Evolutionary conservation across 768 basidiomycete genomes (phyloP).

Genomic region (Cubamyces lactineus): DNA sequence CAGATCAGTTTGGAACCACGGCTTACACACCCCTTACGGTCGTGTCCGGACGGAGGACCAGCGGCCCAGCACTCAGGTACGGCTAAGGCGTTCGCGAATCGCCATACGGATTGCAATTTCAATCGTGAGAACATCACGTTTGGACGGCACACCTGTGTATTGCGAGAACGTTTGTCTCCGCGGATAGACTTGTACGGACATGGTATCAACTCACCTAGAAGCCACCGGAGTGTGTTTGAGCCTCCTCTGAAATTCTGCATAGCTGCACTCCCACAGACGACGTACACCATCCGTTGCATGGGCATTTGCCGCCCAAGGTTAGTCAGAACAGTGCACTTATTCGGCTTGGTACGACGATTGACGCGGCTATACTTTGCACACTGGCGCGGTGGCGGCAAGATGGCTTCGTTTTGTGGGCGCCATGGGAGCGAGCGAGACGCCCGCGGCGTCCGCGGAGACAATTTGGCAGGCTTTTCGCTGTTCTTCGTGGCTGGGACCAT

Average conservation of each 20-base stretch:
- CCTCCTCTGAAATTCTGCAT: too few species aligned
- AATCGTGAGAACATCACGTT: too few species aligned
- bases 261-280: background rate
- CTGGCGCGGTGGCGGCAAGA: background rate
- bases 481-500: too few species aligned
- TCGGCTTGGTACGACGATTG: background rate
- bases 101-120: too few species aligned
- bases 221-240: too few species aligned
- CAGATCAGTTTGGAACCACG: background rate
- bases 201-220: too few species aligned
- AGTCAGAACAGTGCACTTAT: background rate
- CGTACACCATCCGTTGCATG: too few species aligned
- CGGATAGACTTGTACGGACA: too few species aligned
- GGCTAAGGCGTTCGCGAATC: background rate
- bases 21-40: background rate
- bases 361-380: background rate
- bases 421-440: background rate
- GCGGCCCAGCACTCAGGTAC: background rate
- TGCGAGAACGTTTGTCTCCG: too few species aligned
- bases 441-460: slow-evolving; percentile 2
- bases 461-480: too few species aligned
- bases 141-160: too few species aligned
- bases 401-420: slow-evolving; percentile 6
- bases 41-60: too few species aligned
- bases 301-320: background rate